A percentile compares a stretch with the other conserved stretches of the same genome.
These are phyloP conservation scores for Plectosphaerella cucumerina DNA, from an alignment of 2,329 filamentous ascomycete genomes.

Conservation along the genomic window DNA sequence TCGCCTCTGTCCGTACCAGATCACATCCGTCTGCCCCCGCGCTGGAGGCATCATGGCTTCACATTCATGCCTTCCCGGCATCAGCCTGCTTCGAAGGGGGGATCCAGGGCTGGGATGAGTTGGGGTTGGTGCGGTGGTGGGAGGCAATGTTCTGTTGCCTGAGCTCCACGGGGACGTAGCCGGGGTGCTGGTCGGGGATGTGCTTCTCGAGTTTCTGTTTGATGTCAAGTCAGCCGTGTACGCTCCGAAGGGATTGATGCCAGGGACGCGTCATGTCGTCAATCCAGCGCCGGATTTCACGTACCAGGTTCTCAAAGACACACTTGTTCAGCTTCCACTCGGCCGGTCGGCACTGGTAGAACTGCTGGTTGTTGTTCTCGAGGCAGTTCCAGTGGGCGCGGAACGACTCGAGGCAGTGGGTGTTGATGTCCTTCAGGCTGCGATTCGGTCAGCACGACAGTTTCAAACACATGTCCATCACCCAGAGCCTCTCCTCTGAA, in stretches of 20 bases:
- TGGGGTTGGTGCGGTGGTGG: conserved; percentile 42
- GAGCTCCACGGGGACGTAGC: conserved; percentile 70
- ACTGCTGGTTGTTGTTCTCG: conserved; percentile 95
- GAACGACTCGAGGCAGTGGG: conserved; percentile 87
- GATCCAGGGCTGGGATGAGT: conserved; percentile 38
- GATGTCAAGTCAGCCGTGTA: background rate
- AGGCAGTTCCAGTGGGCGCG: conserved; percentile 92
- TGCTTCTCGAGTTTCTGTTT: conserved; percentile 75
- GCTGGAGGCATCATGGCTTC: no score
- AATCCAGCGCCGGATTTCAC: conserved; percentile 25
- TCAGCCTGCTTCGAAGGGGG: conserved; percentile 15
- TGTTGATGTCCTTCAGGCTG: conserved; percentile 93
- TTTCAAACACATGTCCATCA: background rate
- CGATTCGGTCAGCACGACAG: conserved; percentile 1
- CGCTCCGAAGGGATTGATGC: background rate
- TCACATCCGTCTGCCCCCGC: no score
- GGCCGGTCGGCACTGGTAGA: conserved; percentile 87
- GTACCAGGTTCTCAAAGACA: conserved; percentile 91
- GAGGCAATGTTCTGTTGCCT: conserved; percentile 61
- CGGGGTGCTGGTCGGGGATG: conserved; percentile 68
- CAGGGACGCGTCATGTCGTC: background rate
- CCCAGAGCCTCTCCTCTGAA: background rate
- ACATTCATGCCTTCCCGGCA: conserved; percentile 8
- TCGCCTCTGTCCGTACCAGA: background rate
- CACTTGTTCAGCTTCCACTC: conserved; percentile 94